These are phyloP conservation scores for Chrysophaeum taylorii DNA, from an alignment of 352 stramenopile species.

Conservation along the genomic window DNA sequence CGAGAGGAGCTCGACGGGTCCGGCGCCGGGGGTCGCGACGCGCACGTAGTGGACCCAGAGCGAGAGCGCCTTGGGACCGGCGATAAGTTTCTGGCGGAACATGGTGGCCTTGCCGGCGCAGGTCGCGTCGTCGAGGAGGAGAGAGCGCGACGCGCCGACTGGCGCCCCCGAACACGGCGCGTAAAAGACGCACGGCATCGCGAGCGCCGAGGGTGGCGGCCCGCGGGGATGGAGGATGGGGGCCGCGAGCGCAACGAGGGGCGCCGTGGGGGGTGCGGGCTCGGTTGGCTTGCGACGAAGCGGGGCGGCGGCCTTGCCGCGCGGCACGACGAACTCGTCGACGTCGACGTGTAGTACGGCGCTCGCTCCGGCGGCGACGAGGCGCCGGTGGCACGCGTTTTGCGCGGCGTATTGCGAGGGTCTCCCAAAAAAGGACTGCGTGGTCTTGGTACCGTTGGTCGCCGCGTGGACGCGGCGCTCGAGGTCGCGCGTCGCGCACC, in stretches of 20 bases:
- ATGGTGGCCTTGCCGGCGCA: constrained; percentile 5
- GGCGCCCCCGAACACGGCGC: not conserved
- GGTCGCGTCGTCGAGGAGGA: not conserved
- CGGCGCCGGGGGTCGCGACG: not conserved
- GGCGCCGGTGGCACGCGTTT: constrained; percentile 9
- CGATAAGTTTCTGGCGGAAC: constrained; percentile 7
- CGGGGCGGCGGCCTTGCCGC: not conserved
- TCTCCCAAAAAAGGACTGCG: not conserved
- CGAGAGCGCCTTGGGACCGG: not conserved
- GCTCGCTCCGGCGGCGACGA: not conserved
- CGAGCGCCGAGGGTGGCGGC: not conserved
- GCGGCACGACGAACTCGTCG: constrained; percentile 8
- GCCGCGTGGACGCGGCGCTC: not conserved
- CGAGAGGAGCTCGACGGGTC: not conserved
- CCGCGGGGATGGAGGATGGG: no score
- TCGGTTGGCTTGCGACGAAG: no score
- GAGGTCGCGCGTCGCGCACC: not conserved
- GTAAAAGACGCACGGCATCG: constrained; percentile 8
- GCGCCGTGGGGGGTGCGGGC: no score
- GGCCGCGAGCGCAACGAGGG: no score
- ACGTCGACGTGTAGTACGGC: constrained; percentile 8
- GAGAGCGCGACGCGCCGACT: not conserved
- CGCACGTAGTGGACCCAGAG: constrained; percentile 12
- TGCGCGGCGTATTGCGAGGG: constrained; percentile 7
- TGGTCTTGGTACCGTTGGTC: not conserved